Percentiles rank a stretch among this genome's conserved stretches.
These are phyloP conservation scores for Tulasnella sp. DNA, from an alignment of 768 basidiomycete genomes.

Conservation along the genomic window DNA sequence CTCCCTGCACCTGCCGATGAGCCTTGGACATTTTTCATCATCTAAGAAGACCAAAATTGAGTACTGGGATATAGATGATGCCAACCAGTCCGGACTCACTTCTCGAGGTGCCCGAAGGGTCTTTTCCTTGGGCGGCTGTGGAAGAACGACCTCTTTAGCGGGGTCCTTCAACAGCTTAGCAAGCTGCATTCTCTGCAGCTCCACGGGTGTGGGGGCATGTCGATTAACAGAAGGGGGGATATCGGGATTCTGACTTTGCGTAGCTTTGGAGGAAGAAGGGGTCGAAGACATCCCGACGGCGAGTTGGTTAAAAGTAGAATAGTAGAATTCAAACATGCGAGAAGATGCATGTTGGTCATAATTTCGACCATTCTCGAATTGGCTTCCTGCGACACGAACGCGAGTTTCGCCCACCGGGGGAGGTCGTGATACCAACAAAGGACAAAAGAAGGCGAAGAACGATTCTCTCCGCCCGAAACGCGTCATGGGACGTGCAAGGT, in stretches of 20 bases:
- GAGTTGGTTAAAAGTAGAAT: neutral
- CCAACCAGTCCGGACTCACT: conserved; percentile 22
- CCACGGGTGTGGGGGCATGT: conserved; percentile 39
- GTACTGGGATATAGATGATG: neutral
- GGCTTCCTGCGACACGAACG: too few species aligned
- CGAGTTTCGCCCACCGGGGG: too few species aligned
- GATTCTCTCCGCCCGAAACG: too few species aligned
- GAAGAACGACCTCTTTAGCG: conserved; percentile 64
- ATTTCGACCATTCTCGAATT: too few species aligned
- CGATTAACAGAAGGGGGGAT: conserved; percentile 13
- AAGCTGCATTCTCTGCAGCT: conserved; percentile 52
- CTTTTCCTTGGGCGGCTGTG: conserved; percentile 72
- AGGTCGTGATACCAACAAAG: too few species aligned
- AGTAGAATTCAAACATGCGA: too few species aligned
- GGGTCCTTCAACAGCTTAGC: conserved; percentile 87
- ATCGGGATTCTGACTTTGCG: neutral
- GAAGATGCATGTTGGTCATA: too few species aligned
- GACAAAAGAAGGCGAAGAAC: too few species aligned
- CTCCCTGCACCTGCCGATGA: conserved; percentile 95
- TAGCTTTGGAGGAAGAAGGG: conserved; percentile 7
- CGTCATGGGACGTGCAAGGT: too few species aligned
- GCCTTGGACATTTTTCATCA: conserved; percentile 99
- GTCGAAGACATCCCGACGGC: neutral
- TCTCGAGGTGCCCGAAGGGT: conserved; percentile 64
- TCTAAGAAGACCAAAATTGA: conserved; percentile 31